Evolutionary conservation across 2,329 filamentous ascomycete species (phyloP).

Genomic region (Fonsecaea multimorphosa): DNA sequence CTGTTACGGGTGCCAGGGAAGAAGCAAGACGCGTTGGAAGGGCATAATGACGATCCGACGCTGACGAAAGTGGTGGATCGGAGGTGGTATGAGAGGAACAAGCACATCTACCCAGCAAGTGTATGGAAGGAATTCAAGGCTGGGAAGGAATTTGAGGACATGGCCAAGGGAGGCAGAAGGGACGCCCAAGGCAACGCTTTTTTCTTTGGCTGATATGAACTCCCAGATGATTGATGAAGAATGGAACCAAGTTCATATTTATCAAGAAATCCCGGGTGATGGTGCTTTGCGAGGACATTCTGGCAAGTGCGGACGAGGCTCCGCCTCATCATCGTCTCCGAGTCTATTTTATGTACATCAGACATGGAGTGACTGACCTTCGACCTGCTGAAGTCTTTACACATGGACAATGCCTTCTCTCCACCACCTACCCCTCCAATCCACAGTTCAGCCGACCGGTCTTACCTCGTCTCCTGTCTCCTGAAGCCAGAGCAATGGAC

Average conservation of each 20-base stretch:
- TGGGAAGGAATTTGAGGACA: slow-evolving; percentile 75
- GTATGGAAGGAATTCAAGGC: slow-evolving; percentile 95
- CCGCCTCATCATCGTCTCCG: neutral
- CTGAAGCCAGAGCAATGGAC: slow-evolving; percentile 80
- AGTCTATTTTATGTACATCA: neutral
- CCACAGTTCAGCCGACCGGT: neutral
- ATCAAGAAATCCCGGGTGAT: neutral
- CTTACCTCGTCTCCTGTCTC: slow-evolving; percentile 1
- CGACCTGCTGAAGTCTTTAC: neutral
- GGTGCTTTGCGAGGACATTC: neutral
- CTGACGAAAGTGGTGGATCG: slow-evolving; percentile 94
- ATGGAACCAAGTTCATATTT: neutral
- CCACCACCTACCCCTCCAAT: slow-evolving; percentile 18
- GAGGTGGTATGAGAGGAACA: slow-evolving; percentile 96
- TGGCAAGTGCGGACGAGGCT: neutral
- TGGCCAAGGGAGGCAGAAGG: slow-evolving; percentile 71
- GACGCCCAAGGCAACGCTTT: slow-evolving; percentile 91
- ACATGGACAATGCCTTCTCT: neutral
- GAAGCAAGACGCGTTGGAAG: slow-evolving; percentile 69
- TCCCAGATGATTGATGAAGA: neutral
- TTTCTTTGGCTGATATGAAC: slow-evolving; percentile 66
- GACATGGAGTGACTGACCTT: neutral
- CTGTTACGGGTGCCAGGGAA: slow-evolving; percentile 55
- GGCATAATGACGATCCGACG: slow-evolving; percentile 75
- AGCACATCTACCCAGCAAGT: slow-evolving; percentile 96